phyloP scores from a whole-genome alignment of 2,329 filamentous ascomycete genomes.

The Cladobotryum mycophilum region DNA sequence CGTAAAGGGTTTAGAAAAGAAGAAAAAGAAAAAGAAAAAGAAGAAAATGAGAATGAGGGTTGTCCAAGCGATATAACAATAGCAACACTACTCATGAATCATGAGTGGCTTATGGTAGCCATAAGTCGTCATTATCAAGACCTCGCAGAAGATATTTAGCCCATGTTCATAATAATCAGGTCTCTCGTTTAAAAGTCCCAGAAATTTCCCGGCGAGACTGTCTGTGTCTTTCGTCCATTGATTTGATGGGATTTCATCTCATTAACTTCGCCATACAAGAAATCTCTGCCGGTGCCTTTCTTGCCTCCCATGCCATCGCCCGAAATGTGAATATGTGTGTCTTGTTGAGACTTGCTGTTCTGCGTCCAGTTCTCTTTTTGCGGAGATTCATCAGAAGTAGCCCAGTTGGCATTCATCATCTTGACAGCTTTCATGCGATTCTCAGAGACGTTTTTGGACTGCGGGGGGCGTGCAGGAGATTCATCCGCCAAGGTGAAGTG shows the following conservation, averaged over 20 bases:
- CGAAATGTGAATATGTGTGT: conserved; percentile 34
- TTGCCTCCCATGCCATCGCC: conserved; percentile 61
- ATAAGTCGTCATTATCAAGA: conserved; percentile 20
- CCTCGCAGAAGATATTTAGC: neutral
- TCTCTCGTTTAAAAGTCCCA: conserved; percentile 40
- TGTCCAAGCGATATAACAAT: conserved; percentile 13
- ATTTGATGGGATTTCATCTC: conserved; percentile 33
- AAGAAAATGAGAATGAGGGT: conserved; percentile 5
- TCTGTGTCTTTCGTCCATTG: conserved; percentile 31
- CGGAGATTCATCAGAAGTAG: conserved; percentile 46
- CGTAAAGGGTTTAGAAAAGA: neutral
- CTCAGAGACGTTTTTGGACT: conserved; percentile 42
- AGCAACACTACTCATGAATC: conserved; percentile 23
- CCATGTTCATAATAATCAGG: neutral
- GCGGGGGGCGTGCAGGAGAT: conserved; percentile 43
- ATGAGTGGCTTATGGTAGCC: conserved; percentile 27
- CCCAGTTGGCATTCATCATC: conserved; percentile 64
- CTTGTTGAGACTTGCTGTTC: conserved; percentile 13
- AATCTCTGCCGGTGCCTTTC: conserved; percentile 46
- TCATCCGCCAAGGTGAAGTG: conserved; percentile 74
- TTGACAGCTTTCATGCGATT: conserved; percentile 64
- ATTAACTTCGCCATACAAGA: conserved; percentile 52
- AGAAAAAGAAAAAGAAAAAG: conserved; percentile 12
- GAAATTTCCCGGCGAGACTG: conserved; percentile 31
- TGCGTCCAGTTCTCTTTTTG: conserved; percentile 37